Evolutionary conservation across 495 filamentous ascomycete genomes (phyloP), one percentile per base, ranked within the genome.

Genomic region (Neurospora sp.): DNA sequence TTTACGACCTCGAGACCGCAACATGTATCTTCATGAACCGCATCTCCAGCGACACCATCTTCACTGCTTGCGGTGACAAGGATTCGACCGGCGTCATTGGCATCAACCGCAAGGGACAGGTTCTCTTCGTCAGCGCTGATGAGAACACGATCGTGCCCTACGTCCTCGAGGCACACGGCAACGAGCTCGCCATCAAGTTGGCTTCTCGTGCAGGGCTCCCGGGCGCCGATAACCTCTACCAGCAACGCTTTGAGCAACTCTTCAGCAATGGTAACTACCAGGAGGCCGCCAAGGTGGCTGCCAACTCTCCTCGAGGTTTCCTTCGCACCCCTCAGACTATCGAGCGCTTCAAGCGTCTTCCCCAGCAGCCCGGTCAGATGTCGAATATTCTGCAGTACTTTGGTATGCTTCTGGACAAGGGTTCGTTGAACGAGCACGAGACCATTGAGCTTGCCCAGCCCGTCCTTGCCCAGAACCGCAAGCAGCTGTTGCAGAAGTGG

Each of bases 21-120:
- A 93, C 92, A n/a, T 96, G 94, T 79, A 95, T 99, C 79, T 99
- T 97, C 89, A 97, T 99, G 94, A 98, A 99, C 84, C 92, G 96
- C 70, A 99, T 99, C 78, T 99, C 96, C 27, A 96, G 94, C 83
- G 96, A 99, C 79, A 99, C 96, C 0, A 98, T 99, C 78, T 99
- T 99, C 83, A 94, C 94, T 18, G 97, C 94, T 14, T 90, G 94
- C 6, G 83, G 90, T 16, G 95, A 98, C 79, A 87, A 86, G n/a
- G 90, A 94, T 1, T 93, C 92, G 35, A 88, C 88, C 71, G 96
- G 96, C 76, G 90, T 98, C 73, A 87, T 97, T n/a, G 94, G 94
- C 71, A 93, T 99, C 72, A 99, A 99, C 81, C 89, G 96, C 71
- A 97, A 97, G 84, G 96, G 96, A 53, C 96, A 98, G 82, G 94